Evolutionary conservation across 2,329 filamentous ascomycete species (phyloP).

Genomic region (Aspergillus thermomutatus): DNA sequence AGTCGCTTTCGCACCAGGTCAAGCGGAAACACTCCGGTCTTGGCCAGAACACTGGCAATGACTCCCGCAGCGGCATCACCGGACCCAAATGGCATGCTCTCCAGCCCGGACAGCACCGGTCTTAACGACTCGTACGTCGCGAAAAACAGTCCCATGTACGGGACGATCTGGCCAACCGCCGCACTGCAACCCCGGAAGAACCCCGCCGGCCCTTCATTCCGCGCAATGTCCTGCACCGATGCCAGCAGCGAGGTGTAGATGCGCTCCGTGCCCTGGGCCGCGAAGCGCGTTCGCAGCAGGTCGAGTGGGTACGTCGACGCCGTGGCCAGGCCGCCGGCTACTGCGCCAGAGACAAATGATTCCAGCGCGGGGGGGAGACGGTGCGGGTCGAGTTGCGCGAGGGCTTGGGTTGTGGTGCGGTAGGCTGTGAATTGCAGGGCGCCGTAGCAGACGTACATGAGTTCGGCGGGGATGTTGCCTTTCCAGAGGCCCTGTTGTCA

Average conservation of each 20-base stretch:
- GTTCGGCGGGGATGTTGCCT: conserved; percentile 92
- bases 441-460: conserved; percentile 89
- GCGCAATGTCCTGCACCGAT: conserved; percentile 69
- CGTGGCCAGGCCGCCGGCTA: conserved; percentile 79
- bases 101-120: conserved; percentile 46
- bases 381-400: conserved; percentile 53
- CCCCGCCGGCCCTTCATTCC: conserved; percentile 69
- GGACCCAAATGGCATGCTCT: conserved; percentile 64
- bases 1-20: conserved; percentile 90
- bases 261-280: conserved; percentile 79
- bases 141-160: conserved; percentile 98
- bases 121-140: conserved; percentile 77
- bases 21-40: conserved; percentile 87
- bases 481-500: conserved; percentile 72
- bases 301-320: conserved; percentile 87
- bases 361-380: conserved; percentile 64
- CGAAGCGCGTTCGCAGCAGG: conserved; percentile 88
- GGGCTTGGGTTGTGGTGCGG: conserved; percentile 65
- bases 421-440: conserved; percentile 89
- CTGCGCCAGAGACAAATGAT: conserved; percentile 78
- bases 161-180: conserved; percentile 81
- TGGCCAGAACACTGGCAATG: conserved; percentile 73
- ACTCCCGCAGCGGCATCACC: conserved; percentile 82
- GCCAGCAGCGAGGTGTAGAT: conserved; percentile 71
- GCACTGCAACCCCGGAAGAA: conserved; percentile 88